Evolutionary conservation across 75 land plant species (phyloP).

Genomic region (Larix kaempferi): DNA sequence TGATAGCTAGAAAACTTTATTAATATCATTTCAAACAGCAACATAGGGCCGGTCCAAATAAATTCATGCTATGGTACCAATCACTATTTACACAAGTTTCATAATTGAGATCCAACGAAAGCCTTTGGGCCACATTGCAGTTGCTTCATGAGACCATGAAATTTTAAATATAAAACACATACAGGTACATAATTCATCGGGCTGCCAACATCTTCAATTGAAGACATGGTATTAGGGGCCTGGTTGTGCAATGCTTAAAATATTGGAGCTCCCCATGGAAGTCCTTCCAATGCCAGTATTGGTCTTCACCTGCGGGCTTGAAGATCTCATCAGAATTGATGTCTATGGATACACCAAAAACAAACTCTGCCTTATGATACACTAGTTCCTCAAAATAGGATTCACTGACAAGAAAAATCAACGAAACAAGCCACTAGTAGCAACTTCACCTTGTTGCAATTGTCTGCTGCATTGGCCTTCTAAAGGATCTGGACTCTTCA

Average conservation of each 20-base stretch:
- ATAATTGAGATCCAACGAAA: not conserved
- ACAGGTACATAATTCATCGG: not conserved
- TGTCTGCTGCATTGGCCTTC: too few relatives aligned
- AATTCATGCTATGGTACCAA: not conserved
- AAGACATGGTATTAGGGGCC: not conserved
- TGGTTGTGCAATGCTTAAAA: conserved; percentile 8
- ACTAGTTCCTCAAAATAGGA: not conserved
- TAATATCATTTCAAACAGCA: not conserved
- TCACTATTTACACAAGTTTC: not conserved
- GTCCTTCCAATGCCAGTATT: not conserved
- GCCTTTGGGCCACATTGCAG: not conserved
- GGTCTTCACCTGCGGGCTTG: conserved; percentile 4
- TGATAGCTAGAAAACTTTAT: not conserved
- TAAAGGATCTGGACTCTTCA: conserved; percentile 49
- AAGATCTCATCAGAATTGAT: conserved; percentile 6
- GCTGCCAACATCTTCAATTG: not conserved
- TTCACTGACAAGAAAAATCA: conserved; percentile 11
- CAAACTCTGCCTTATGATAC: not conserved
- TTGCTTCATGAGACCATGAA: not conserved
- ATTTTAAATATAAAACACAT: not conserved
- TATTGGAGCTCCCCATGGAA: not conserved
- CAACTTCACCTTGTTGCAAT: conserved; percentile 27
- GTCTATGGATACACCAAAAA: conserved; percentile 7
- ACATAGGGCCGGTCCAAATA: not conserved
- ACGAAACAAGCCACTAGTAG: conserved; percentile 38